Base-by-base conservation (phyloP, 345 rosid genomes). In the Brassica rapa region DNA sequence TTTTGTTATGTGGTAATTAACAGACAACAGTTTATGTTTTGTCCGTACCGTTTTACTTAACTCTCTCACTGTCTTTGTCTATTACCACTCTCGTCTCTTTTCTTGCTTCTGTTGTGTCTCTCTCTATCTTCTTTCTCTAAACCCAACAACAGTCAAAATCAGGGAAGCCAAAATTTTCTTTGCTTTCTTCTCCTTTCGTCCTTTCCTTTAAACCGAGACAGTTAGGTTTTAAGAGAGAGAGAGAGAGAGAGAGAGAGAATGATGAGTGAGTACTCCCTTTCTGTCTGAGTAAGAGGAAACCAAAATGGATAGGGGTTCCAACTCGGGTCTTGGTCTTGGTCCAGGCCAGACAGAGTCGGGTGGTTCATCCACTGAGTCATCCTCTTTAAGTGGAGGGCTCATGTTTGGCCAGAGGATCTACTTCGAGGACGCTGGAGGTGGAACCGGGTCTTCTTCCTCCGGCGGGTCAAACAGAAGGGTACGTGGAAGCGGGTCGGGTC, bases 321-420 rank as follows among this genome's bases (percentile, higher is more conserved):
- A 83, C 88, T 86, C 69, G 39, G 84, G 79, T 76, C 85, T 86
- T 83, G 88, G 85, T 87, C 83, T 30, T 61, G 86, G 70, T 77
- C 84, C 66, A 87, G 78, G 60, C 62, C 76, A 80, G 32, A 53
- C 66, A 56, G 83, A 88, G 68, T 87, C 89, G 0, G 88, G 84
- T 70, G 84, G 81, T 89, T 83, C 85, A 78, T 51, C 87, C 71
- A 46, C 86, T 85, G 80, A 86, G 83, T 86, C 87, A 1, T 83
- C 86, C 67, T 83, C 91, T 15, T 86, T 89, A 10, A 82, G 86
- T 57, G 92, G 94, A 63, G 93, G 96, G 32, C 85, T 94, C 76
- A 90, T 86, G 77, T 91, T 93, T 79, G 91, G 93, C 8, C 80
- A 81, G 39, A 93, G 85, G 81, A 87, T 90, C 81, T 94, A 94